A percentile compares a stretch with the other conserved stretches of the same genome.
phyloP scores from a whole-genome alignment of 768 basidiomycete species.

The Mrakia hoshinonis region DNA sequence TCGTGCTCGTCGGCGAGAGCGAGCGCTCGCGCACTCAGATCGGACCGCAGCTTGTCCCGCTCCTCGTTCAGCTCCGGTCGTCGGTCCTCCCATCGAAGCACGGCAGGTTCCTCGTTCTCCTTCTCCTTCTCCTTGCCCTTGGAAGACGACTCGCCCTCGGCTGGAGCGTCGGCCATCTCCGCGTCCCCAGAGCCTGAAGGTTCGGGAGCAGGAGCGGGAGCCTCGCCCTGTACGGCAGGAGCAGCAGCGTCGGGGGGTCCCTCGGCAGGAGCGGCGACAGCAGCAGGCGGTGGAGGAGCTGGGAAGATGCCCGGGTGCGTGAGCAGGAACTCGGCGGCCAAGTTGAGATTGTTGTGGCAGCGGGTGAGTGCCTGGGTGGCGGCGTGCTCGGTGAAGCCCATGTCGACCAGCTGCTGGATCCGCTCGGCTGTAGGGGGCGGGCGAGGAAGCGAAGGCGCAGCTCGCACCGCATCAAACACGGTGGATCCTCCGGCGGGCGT shows the following conservation, averaged over 20 bases:
- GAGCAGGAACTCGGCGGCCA: slow-evolving; percentile 79
- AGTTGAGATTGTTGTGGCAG: slow-evolving; percentile 75
- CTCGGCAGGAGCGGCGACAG: slow-evolving; percentile 44
- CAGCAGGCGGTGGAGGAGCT: slow-evolving; percentile 35
- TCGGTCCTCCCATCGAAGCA: slow-evolving; percentile 43
- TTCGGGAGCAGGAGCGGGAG: slow-evolving; percentile 2
- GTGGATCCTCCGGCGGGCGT: slow-evolving; percentile 34
- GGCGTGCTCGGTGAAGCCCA: slow-evolving; percentile 91
- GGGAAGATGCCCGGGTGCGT: slow-evolving; percentile 65
- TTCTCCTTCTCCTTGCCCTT: slow-evolving; percentile 27
- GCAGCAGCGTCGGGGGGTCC: slow-evolving; percentile 41
- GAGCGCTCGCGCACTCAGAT: slow-evolving; percentile 62
- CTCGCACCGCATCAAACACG: slow-evolving; percentile 36
- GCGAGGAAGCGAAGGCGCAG: slow-evolving; percentile 33
- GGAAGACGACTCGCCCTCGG: neutral
- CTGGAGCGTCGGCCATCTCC: slow-evolving; percentile 12
- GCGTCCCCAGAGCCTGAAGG: slow-evolving; percentile 13
- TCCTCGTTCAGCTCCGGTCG: slow-evolving; percentile 50
- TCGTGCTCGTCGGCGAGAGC: slow-evolving; percentile 76
- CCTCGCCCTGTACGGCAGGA: slow-evolving; percentile 22
- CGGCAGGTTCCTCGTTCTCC: neutral
- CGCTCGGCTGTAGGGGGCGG: slow-evolving; percentile 50
- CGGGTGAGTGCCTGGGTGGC: slow-evolving; percentile 75
- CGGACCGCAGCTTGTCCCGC: slow-evolving; percentile 57
- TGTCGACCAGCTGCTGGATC: slow-evolving; percentile 77